Evolutionary conservation across 2,329 filamentous ascomycete genomes (phyloP), one percentile per base, ranked within the genome.

Genomic region (Ascochyta lentis): DNA sequence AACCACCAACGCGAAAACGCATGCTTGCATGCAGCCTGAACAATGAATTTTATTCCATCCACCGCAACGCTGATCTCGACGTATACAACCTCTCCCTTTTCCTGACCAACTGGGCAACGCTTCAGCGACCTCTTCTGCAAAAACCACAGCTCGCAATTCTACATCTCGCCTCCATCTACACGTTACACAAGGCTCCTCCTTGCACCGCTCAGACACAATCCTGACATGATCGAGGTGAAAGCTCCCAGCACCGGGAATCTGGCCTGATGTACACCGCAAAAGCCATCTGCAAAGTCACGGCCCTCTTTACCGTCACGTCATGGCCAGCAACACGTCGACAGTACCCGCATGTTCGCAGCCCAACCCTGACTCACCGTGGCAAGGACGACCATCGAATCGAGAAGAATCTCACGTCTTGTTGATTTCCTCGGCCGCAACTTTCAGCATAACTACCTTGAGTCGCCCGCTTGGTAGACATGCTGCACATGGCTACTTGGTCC

Each of bases 271-370:
- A 9, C 48, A 31, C 6, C n/a, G 6, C 35, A 40, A 10, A 31
- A 29, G 23, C 6, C 26, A 10, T 4, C 27, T 4, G 33, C 6
- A 4, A n/a, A 8, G 49, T 45, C 24, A 39, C 13, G 34, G 7
- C 35, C 19, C 16, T 9, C 16, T 31, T 26, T 24, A 23, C 24
- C n/a, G n/a, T 31, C n/a, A 43, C n/a, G 16, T 43, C 26, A 22
- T 43, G 4, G 19, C 19, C 26, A 9, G 5, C 15, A 19, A 41
- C 46, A 29, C 23, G 42, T 40, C 33, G n/a, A 27, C 29, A 23
- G 16, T 51, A 29, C n/a, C 39, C 51, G 45, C 39, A 12, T 49
- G 45, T 49, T 56, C 47, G 53, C 53, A 51, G 53, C 53, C 53
- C 53, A 56, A 56, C 22, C 19, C 35, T 56, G 53, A 56, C 53